Evolutionary conservation across 257 asterid species (phyloP), one percentile per base, ranked within the genome.

Genomic region (Cordia subcordata): DNA sequence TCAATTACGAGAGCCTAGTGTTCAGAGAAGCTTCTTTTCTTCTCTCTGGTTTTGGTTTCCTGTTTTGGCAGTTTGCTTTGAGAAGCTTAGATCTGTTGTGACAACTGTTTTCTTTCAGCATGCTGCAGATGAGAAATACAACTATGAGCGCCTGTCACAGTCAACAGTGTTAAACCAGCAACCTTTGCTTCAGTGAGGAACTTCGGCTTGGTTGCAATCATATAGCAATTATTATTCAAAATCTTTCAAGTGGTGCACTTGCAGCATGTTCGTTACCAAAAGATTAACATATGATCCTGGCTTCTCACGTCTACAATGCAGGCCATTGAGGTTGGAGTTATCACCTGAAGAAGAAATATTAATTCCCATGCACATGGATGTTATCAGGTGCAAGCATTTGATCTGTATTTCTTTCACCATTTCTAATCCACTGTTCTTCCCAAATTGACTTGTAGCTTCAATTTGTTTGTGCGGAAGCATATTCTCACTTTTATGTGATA

Each of bases 111-210:
- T 65, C 49, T 63, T 58, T 60, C 88, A 93, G 99, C 99, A 93
- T 77, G 99, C 99, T 57, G 99, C 99, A 72, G 99, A 93, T 70
- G 99, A 93, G 84, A 93, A 93, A 66, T 85, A 84, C 76, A 93
- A 93, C 69, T 93, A 73, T 68, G 99, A 93, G 81, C 83, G 72
- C 54, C 69, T 93, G 72, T 82, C 99, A 11, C 86, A 63, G 65
- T 73, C 96, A 60, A 93, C 99, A 63, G 68, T 93, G 69, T 66
- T 93, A 73, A 93, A 89, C 69, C 99, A 93, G 81, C 99, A 93
- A 63, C 99, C 99, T 67, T 80, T 93, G 75, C 86, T 93, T 51
- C 74, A 91, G 97, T 89, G 77, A 71, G 75, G 79, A 13, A 27
- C 61, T 70, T 42, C 44, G 14, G 19, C 22, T 33, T 27, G 35